Evolutionary conservation across 306 rosid species (phyloP).

Genomic region (Prosopis cineraria): DNA sequence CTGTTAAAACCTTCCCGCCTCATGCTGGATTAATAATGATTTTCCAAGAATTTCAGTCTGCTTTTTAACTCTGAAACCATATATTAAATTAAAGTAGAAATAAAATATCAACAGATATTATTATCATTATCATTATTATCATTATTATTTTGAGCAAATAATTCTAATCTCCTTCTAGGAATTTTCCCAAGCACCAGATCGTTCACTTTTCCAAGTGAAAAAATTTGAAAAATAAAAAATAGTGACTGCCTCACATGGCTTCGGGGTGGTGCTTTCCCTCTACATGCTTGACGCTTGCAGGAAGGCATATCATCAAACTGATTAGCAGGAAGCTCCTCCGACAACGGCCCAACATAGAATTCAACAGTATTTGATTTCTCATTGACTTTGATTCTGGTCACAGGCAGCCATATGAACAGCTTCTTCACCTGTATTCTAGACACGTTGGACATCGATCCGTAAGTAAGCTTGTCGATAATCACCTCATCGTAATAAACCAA

Average conservation of each 20-base stretch:
- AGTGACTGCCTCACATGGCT: constrained; percentile 36
- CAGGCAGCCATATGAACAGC: constrained; percentile 60
- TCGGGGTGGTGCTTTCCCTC: not conserved
- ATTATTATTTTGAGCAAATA: no score
- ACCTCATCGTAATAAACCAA: constrained; percentile 55
- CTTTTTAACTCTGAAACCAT: no score
- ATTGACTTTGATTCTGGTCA: constrained; percentile 53
- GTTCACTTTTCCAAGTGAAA: no score
- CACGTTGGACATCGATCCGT: constrained; percentile 53
- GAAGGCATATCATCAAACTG: constrained; percentile 52
- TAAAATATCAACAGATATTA: no score
- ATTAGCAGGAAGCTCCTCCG: constrained; percentile 50
- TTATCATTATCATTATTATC: no score
- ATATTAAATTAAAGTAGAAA: no score
- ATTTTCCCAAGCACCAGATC: no score
- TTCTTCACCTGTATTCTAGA: constrained; percentile 70
- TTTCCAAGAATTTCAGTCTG: no score
- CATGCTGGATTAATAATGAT: no score
- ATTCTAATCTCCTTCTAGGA: no score
- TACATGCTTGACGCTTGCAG: constrained; percentile 40
- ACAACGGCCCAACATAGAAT: constrained; percentile 61
- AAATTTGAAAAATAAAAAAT: no score
- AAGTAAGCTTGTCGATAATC: constrained; percentile 51
- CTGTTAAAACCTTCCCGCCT: no score
- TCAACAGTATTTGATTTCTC: constrained; percentile 38